A percentile compares a stretch with the other conserved stretches of the same genome.
Evolutionary conservation across 2,329 filamentous ascomycete species (phyloP).

Genomic region (Aspergillus fischeri): DNA sequence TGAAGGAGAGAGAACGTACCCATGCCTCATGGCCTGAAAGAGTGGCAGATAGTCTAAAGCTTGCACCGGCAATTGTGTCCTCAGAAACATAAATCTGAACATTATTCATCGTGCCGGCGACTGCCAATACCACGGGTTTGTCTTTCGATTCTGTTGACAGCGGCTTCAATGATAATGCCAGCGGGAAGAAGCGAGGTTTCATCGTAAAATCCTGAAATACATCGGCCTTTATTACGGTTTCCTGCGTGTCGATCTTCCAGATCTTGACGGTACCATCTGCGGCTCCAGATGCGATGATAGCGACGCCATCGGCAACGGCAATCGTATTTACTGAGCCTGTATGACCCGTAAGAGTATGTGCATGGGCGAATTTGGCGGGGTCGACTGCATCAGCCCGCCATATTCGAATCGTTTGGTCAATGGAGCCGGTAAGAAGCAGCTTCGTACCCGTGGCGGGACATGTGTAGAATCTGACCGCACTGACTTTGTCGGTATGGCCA

Average conservation of each 20-base stretch:
- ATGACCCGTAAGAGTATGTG: constrained; percentile 60
- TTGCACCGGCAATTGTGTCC: constrained; percentile 31
- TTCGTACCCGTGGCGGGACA: constrained; percentile 44
- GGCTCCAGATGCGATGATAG: constrained; percentile 56
- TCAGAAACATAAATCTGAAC: constrained; percentile 73
- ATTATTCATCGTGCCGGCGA: constrained; percentile 77
- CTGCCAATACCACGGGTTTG: constrained; percentile 61
- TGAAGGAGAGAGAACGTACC: constrained; percentile 82
- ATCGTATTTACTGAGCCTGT: constrained; percentile 68
- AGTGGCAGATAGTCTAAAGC: constrained; percentile 70
- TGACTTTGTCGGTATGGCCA: constrained; percentile 76
- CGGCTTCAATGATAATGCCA: constrained; percentile 65
- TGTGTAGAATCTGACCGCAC: constrained; percentile 74
- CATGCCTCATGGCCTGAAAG: constrained; percentile 90
- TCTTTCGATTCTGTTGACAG: constrained; percentile 52
- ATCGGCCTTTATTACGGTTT: constrained; percentile 33
- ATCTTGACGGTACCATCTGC: constrained; percentile 60
- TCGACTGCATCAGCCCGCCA: constrained; percentile 42
- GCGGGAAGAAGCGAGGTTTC: constrained; percentile 74
- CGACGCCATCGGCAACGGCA: constrained; percentile 41
- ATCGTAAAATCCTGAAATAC: constrained; percentile 68
- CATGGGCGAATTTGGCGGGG: constrained; percentile 36
- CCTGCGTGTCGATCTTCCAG: constrained; percentile 59
- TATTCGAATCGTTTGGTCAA: constrained; percentile 71
- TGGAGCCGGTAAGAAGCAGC: constrained; percentile 72